These are phyloP conservation scores for Monilinia aucupariae DNA, from an alignment of 2,329 filamentous ascomycete species.

Conservation along the genomic window DNA sequence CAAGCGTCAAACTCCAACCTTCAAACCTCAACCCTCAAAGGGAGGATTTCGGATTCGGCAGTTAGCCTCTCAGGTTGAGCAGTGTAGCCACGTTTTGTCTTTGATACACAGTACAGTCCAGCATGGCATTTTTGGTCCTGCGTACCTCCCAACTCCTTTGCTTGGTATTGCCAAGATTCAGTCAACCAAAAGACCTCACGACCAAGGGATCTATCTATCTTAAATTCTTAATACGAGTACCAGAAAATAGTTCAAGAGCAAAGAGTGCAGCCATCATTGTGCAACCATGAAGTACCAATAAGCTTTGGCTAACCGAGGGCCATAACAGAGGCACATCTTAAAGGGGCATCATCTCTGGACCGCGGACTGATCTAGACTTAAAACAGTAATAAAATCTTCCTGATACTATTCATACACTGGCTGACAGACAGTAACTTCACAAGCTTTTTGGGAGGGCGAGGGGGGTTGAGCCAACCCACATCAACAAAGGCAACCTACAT, in stretches of 20 bases:
- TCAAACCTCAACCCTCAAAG: no score
- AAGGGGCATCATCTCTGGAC: not conserved
- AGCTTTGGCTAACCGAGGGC: not conserved
- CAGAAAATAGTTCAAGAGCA: not conserved
- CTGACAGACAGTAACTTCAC: no score
- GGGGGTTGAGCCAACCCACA: not conserved
- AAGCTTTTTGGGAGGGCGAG: not conserved
- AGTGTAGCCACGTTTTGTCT: not conserved
- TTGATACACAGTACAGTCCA: not conserved
- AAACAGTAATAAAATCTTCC: not conserved
- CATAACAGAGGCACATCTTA: not conserved
- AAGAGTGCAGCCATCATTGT: not conserved
- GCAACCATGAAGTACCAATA: not conserved
- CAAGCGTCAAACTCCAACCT: no score
- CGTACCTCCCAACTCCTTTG: not conserved
- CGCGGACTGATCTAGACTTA: not conserved
- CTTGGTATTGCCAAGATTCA: conserved; percentile 9
- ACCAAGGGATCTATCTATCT: no score
- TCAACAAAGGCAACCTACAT: not conserved
- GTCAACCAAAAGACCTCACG: not conserved
- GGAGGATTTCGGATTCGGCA: not conserved
- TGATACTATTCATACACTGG: not conserved
- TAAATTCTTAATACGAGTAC: not conserved
- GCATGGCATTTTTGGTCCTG: no score
- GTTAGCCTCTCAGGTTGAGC: not conserved